Percentiles rank a stretch among this genome's conserved stretches.
phyloP scores from a whole-genome alignment of 2,329 filamentous ascomycete genomes.

The Microcyclospora tardicrescens region DNA sequence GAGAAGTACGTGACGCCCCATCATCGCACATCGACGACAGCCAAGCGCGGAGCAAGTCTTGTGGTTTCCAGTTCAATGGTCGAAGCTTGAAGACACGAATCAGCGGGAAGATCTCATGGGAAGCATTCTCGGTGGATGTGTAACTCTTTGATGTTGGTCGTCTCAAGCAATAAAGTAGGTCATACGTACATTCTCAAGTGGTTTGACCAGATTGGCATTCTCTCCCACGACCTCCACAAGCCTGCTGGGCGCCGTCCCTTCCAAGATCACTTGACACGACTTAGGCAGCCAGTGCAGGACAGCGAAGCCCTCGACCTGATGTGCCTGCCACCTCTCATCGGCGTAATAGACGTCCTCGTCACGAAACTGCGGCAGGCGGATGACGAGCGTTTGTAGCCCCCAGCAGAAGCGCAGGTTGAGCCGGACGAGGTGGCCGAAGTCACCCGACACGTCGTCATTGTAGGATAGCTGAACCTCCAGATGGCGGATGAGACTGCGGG shows the following conservation, averaged over 20 bases:
- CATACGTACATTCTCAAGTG: conserved; percentile 28
- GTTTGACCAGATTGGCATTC: conserved; percentile 28
- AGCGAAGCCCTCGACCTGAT: conserved; percentile 36
- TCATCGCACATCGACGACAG: no score
- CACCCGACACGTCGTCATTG: conserved; percentile 32
- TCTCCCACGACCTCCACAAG: conserved; percentile 30
- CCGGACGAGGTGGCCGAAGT: conserved; percentile 34
- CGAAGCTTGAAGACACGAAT: neutral
- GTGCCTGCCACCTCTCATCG: conserved; percentile 21
- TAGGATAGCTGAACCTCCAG: conserved; percentile 33
- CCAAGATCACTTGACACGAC: conserved; percentile 28
- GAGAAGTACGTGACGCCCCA: no score
- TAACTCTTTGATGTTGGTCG: no score
- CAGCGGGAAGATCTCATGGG: no score
- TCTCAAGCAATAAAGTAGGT: neutral
- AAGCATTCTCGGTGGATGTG: no score
- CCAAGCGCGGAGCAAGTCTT: no score
- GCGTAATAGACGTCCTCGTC: conserved; percentile 19
- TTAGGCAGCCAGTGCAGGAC: conserved; percentile 34
- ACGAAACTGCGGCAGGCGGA: conserved; percentile 25
- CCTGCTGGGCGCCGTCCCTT: conserved; percentile 27
- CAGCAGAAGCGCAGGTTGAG: conserved; percentile 33
- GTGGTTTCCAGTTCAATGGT: neutral
- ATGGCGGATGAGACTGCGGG: conserved; percentile 30
- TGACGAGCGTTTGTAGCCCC: conserved; percentile 29